Evolutionary conservation across 106 monocot genomes (phyloP).

Genomic region (Dioscorea alata): DNA sequence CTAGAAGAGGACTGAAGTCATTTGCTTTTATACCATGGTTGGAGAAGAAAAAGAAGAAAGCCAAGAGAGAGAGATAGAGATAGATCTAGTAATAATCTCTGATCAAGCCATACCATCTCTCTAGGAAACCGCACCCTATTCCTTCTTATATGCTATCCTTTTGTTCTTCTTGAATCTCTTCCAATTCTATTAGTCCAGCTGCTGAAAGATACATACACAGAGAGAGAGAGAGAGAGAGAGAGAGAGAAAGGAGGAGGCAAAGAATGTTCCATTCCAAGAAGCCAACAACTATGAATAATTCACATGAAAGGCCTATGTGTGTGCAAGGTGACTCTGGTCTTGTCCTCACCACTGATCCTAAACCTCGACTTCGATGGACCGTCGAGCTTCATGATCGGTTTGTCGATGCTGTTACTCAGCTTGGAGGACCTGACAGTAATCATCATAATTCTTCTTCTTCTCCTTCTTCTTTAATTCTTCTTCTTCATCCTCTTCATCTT

Average conservation of each 20-base stretch:
- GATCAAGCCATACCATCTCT: conserved; percentile 6
- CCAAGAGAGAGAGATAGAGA: conserved; percentile 4
- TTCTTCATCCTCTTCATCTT: no score
- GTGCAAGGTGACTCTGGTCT: conserved; percentile 94
- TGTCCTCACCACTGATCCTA: conserved; percentile 96
- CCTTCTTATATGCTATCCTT: conserved; percentile 37
- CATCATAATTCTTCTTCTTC: no score
- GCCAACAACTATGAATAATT: conserved; percentile 46
- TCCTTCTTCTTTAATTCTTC: neutral
- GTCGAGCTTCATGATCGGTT: conserved; percentile 97
- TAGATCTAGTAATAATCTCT: conserved; percentile 10
- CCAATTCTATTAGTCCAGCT: conserved; percentile 24
- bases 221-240: conserved; percentile 5
- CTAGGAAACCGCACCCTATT: conserved; percentile 40
- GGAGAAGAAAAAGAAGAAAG: conserved; percentile 17
- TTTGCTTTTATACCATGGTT: conserved; percentile 28
- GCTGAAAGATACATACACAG: conserved; percentile 13
- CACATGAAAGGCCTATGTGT: conserved; percentile 65
- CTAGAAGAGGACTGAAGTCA: conserved; percentile 23
- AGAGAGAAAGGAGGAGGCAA: neutral
- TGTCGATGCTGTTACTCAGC: conserved; percentile 94
- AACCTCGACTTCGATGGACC: conserved; percentile 97
- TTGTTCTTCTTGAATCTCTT: conserved; percentile 57
- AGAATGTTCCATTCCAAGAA: conserved; percentile 67
- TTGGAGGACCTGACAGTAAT: conserved; percentile 92